Evolutionary conservation across 805 yeast genomes (phyloP).

Genomic region (Kluyveromyces aestuarii): DNA sequence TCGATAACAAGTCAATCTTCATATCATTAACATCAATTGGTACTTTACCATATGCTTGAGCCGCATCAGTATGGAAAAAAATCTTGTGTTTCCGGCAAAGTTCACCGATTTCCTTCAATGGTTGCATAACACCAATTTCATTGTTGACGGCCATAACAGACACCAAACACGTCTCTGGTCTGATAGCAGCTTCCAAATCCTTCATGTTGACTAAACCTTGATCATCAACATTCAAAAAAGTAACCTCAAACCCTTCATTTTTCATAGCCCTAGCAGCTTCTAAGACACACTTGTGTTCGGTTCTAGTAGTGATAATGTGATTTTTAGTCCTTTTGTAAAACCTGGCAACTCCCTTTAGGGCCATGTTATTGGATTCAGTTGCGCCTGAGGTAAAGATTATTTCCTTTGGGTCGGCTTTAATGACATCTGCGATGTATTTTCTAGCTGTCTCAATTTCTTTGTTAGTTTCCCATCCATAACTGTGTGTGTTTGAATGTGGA

Average conservation of each 20-base stretch:
- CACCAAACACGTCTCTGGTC: constrained; percentile 85
- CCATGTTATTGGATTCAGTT: constrained; percentile 94
- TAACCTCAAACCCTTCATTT: constrained; percentile 94
- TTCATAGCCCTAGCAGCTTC: constrained; percentile 92
- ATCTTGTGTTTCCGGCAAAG: constrained; percentile 82
- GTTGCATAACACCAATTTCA: constrained; percentile 97
- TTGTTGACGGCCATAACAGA: constrained; percentile 96
- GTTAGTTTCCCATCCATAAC: constrained; percentile 99
- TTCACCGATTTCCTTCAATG: constrained; percentile 84
- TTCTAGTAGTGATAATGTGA: constrained; percentile 91
- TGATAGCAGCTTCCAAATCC: constrained; percentile 69
- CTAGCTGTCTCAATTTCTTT: constrained; percentile 85
- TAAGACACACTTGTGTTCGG: constrained; percentile 98
- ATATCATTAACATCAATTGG: constrained; percentile 85
- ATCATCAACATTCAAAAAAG: constrained; percentile 74
- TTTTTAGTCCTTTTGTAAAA: constrained; percentile 84
- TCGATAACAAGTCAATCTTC: constrained; percentile 88
- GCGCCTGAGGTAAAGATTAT: constrained; percentile 97
- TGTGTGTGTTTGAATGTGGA: constrained; percentile 95
- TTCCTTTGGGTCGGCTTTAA: constrained; percentile 92
- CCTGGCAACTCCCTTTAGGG: constrained; percentile 89
- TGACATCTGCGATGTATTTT: constrained; percentile 67
- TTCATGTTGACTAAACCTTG: constrained; percentile 77
- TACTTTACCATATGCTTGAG: constrained; percentile 94
- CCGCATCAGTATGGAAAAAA: constrained; percentile 95